Evolutionary conservation across 2,329 filamentous ascomycete genomes (phyloP).

Genomic region (Pestalotiopsis sp.): DNA sequence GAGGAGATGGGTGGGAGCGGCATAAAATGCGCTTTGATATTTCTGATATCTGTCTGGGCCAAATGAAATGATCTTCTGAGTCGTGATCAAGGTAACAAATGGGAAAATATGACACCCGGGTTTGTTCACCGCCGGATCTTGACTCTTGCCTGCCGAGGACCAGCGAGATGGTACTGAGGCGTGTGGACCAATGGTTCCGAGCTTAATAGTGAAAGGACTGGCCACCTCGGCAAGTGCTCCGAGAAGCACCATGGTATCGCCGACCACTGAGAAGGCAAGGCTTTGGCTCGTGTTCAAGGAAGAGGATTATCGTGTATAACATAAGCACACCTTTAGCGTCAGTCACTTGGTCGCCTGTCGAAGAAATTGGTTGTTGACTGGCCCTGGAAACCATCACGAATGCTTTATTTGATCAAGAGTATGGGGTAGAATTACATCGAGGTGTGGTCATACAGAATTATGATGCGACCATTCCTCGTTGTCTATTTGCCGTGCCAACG

Average conservation of each 20-base stretch:
- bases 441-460: neutral
- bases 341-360: neutral
- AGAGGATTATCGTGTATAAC: neutral
- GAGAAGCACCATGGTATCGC: neutral
- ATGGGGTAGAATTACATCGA: conserved; percentile 14
- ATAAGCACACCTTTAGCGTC: neutral
- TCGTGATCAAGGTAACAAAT: no score
- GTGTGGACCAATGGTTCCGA: neutral
- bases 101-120: no score
- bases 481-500: conserved; percentile 7
- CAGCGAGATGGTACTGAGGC: neutral
- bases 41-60: no score
- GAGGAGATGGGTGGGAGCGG: no score
- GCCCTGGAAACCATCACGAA: neutral
- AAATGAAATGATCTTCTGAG: no score
- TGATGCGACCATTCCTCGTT: neutral
- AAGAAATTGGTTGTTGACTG: neutral
- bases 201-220: neutral
- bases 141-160: no score
- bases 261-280: neutral
- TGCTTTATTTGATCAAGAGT: neutral
- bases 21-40: no score
- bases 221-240: neutral
- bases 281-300: neutral
- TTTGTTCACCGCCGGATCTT: no score